phyloP scores from a whole-genome alignment of 352 stramenopile species.

The Discostella stelligera region DNA sequence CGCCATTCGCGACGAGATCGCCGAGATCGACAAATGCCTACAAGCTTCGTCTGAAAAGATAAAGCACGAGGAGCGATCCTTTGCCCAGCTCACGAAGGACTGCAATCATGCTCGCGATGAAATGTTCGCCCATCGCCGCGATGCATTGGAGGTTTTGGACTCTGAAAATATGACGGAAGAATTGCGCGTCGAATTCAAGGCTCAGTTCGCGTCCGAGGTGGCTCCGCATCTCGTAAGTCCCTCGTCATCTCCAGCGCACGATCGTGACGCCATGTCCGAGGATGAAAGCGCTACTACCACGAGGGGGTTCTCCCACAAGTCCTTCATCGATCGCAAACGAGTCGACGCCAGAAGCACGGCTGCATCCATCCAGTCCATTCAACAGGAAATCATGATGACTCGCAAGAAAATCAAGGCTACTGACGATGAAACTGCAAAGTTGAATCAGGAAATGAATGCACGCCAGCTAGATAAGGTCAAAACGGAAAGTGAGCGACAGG shows the following conservation, averaged over 20 bases:
- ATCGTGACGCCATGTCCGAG: neutral
- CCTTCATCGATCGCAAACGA: conserved; percentile 21
- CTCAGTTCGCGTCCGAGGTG: conserved; percentile 25
- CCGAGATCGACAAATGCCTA: conserved; percentile 7
- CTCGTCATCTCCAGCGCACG: neutral
- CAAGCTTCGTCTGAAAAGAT: neutral
- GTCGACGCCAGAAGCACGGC: conserved; percentile 11
- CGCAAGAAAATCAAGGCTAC: conserved; percentile 20
- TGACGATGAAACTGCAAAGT: conserved; percentile 18
- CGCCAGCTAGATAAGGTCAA: conserved; percentile 23
- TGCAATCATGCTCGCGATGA: conserved; percentile 15
- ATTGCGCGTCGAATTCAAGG: conserved; percentile 22
- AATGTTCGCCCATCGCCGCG: conserved; percentile 15
- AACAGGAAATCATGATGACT: conserved; percentile 22
- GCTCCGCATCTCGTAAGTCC: conserved; percentile 23
- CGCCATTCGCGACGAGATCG: conserved; percentile 26
- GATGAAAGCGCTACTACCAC: conserved; percentile 6
- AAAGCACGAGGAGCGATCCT: conserved; percentile 28
- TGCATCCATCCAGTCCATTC: conserved; percentile 9
- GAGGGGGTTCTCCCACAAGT: conserved; percentile 9
- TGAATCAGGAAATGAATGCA: conserved; percentile 8
- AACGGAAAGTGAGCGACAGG: conserved; percentile 9
- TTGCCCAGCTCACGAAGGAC: conserved; percentile 30
- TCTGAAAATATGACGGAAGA: conserved; percentile 27
- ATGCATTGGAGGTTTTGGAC: conserved; percentile 18